A percentile compares a stretch with the other conserved stretches of the same genome.
These are phyloP conservation scores for Mortierella sp. DNA, from an alignment of 371 early-diverging fungal species.

Conservation along the genomic window DNA sequence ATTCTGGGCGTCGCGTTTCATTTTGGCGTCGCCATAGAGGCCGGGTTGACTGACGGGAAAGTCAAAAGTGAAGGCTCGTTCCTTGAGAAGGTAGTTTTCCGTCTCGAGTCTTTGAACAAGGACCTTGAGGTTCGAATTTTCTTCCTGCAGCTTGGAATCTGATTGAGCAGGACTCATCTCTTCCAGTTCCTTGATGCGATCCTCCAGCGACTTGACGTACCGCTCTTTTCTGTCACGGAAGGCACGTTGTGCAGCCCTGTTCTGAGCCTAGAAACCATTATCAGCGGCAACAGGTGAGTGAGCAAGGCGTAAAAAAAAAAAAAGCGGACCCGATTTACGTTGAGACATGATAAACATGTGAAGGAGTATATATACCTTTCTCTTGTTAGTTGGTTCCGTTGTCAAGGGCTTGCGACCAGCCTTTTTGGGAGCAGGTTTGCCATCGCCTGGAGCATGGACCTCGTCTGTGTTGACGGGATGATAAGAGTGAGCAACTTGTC, in stretches of 20 bases:
- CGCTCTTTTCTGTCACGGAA: conserved; percentile 78
- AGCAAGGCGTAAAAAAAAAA: not conserved
- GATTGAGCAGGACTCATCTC: conserved; percentile 39
- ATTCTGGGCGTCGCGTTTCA: not conserved
- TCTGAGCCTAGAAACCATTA: conserved; percentile 63
- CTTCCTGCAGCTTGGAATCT: conserved; percentile 58
- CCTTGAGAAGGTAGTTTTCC: conserved; percentile 61
- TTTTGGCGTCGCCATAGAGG: conserved; percentile 32
- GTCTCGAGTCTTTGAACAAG: conserved; percentile 57
- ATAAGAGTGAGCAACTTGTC: not conserved
- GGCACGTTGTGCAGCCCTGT: conserved; percentile 80
- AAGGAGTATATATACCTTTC: conserved; percentile 29
- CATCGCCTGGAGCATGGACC: conserved; percentile 24
- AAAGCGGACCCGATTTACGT: too few relatives aligned
- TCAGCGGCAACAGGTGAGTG: too few relatives aligned
- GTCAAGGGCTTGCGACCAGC: conserved; percentile 53
- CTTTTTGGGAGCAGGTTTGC: conserved; percentile 53
- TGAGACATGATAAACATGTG: too few relatives aligned
- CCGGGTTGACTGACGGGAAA: conserved; percentile 56
- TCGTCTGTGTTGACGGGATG: conserved; percentile 20
- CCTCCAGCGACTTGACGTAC: conserved; percentile 71
- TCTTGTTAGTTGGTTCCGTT: conserved; percentile 50
- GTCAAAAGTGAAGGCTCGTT: conserved; percentile 57
- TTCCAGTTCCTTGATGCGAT: conserved; percentile 73
- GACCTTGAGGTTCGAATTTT: conserved; percentile 64